These are phyloP conservation scores for Brassica juncea DNA, from an alignment of 345 rosid species.

Conservation along the genomic window DNA sequence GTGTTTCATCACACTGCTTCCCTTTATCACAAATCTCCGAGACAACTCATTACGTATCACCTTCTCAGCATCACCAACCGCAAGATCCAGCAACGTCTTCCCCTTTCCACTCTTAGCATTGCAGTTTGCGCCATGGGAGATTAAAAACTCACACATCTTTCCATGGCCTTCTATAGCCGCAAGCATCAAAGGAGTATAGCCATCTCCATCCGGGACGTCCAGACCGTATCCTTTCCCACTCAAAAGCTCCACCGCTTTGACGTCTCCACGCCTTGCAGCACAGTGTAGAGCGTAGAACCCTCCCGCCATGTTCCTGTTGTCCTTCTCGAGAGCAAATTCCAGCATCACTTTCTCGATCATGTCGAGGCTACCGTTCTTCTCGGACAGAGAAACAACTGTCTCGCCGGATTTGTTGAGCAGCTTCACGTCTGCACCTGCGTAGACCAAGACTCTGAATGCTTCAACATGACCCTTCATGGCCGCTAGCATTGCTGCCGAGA, in stretches of 20 bases:
- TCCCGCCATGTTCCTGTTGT: conserved; percentile 55
- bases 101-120: conserved; percentile 60
- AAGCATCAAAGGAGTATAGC: conserved; percentile 91
- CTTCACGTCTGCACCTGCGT: conserved; percentile 91
- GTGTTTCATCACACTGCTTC: conserved; percentile 65
- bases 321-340: conserved; percentile 84
- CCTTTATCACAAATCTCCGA: conserved; percentile 55
- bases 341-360: conserved; percentile 92
- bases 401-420: conserved; percentile 67
- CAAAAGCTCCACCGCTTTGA: conserved; percentile 67
- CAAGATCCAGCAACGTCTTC: conserved; percentile 66
- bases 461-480: conserved; percentile 80
- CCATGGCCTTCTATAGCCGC: conserved; percentile 85
- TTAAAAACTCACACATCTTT: conserved; percentile 61
- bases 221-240: conserved; percentile 67
- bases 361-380: conserved; percentile 59
- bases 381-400: conserved; percentile 73
- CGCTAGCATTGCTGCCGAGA: conserved; percentile 87
- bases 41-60: conserved; percentile 76
- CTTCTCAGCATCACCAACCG: conserved; percentile 51
- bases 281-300: conserved; percentile 94
- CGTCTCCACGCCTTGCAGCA: conserved; percentile 89
- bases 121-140: conserved; percentile 65
- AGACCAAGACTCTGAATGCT: conserved; percentile 70
- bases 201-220: conserved; percentile 73